phyloP scores from a whole-genome alignment of 257 asterid species.

The Paulownia fortunei region DNA sequence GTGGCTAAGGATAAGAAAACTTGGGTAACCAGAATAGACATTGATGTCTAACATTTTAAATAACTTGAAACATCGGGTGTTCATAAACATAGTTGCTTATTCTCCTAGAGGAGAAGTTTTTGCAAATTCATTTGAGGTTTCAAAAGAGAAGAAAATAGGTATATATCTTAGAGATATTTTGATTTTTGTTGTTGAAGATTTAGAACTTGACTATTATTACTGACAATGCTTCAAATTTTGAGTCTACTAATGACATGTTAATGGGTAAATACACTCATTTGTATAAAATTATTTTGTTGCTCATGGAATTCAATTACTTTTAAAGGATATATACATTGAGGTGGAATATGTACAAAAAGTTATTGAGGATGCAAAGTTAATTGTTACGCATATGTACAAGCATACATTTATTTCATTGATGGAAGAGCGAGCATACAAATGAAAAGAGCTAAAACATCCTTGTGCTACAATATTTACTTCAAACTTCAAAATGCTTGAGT shows the following conservation, averaged over 20 bases:
- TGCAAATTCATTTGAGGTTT: not conserved
- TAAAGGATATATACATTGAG: not conserved
- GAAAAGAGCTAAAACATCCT: not conserved
- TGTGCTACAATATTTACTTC: too few relatives aligned
- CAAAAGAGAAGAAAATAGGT: not conserved
- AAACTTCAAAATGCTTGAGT: too few relatives aligned
- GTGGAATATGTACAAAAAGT: not conserved
- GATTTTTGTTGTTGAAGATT: not conserved
- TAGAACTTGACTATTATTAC: not conserved
- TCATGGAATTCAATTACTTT: not conserved
- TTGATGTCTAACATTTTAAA: not conserved
- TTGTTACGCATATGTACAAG: not conserved
- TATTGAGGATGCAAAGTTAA: not conserved
- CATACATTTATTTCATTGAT: not conserved
- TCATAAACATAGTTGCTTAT: not conserved
- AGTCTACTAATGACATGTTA: not conserved
- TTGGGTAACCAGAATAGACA: not conserved
- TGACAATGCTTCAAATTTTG: not conserved
- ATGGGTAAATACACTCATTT: not conserved
- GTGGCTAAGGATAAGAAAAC: not conserved
- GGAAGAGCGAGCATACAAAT: not conserved
- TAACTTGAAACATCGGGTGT: not conserved
- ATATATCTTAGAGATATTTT: not conserved
- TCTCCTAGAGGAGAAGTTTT: not conserved
- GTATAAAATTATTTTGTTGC: not conserved